These are phyloP conservation scores for Wickerhamiella musiphila DNA, from an alignment of 805 yeast genomes.

Conservation along the genomic window DNA sequence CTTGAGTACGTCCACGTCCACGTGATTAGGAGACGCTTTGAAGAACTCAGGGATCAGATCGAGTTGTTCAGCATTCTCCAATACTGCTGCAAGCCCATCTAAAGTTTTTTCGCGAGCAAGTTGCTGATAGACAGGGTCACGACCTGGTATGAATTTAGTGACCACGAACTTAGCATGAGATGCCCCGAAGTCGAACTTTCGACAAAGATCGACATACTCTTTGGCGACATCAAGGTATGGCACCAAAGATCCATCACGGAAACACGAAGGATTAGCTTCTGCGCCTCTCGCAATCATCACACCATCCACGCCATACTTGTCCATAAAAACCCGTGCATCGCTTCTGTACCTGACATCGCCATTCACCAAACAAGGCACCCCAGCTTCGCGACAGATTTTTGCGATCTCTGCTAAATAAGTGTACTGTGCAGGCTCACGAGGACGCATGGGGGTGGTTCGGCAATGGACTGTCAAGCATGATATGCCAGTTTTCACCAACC, in stretches of 20 bases:
- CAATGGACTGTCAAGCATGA: slow-evolving; percentile 80
- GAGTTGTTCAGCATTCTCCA: slow-evolving; percentile 4
- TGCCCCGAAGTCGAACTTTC: slow-evolving; percentile 38
- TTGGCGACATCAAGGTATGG: slow-evolving; percentile 38
- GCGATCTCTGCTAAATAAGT: slow-evolving; percentile 47
- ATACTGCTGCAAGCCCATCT: slow-evolving; percentile 17
- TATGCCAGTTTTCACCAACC: slow-evolving; percentile 62
- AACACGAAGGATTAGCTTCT: slow-evolving; percentile 71
- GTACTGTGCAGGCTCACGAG: slow-evolving; percentile 61
- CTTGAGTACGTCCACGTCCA: not conserved
- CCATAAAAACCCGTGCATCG: slow-evolving; percentile 38
- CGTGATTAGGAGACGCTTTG: not conserved
- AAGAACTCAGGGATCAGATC: not conserved
- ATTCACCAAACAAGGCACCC: slow-evolving; percentile 62
- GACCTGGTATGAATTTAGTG: slow-evolving; percentile 64
- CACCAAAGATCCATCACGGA: slow-evolving; percentile 26
- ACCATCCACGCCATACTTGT: slow-evolving; percentile 43
- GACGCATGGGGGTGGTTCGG: slow-evolving; percentile 73
- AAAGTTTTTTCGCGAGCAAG: slow-evolving; percentile 39
- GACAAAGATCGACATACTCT: slow-evolving; percentile 40
- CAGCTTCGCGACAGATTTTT: slow-evolving; percentile 38
- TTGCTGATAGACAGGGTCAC: slow-evolving; percentile 37
- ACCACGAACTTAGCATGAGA: slow-evolving; percentile 73
- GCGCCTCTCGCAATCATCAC: slow-evolving; percentile 92
- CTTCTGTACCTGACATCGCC: slow-evolving; percentile 47